Evolutionary conservation across 768 basidiomycete genomes (phyloP).

Genomic region (Leccinum broughii): DNA sequence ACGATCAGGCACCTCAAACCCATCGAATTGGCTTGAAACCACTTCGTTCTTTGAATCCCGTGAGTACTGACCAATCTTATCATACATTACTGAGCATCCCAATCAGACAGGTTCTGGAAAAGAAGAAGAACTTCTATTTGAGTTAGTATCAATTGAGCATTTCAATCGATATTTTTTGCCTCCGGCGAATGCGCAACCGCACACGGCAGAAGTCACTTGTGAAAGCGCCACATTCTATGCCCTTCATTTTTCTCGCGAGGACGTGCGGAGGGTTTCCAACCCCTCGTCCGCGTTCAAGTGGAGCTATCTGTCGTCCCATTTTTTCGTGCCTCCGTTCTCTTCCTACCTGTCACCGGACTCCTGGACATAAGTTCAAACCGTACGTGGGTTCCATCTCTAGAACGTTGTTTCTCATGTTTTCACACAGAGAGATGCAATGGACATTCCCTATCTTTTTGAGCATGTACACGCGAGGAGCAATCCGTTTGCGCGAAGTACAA

Average conservation of each 20-base stretch:
- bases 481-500: not conserved
- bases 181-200: no score
- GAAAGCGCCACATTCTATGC: no score
- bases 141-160: not conserved
- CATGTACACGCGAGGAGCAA: no score
- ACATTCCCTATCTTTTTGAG: not conserved
- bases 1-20: no score
- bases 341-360: not conserved
- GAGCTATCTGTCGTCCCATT: not conserved
- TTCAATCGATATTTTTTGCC: not conserved
- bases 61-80: not conserved
- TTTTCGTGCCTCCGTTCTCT: not conserved
- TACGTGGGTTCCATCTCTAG: not conserved
- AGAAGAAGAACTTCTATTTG: not conserved
- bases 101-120: not conserved
- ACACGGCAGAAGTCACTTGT: no score
- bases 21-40: no score
- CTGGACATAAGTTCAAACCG: not conserved
- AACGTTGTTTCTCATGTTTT: not conserved
- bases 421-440: not conserved
- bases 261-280: not conserved
- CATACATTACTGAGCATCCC: not conserved
- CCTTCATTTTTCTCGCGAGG: not conserved
- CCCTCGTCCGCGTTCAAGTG: not conserved
- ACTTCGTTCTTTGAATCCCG: no score